phyloP scores from a whole-genome alignment of 2,329 filamentous ascomycete species.

The Penicillium sp. region DNA sequence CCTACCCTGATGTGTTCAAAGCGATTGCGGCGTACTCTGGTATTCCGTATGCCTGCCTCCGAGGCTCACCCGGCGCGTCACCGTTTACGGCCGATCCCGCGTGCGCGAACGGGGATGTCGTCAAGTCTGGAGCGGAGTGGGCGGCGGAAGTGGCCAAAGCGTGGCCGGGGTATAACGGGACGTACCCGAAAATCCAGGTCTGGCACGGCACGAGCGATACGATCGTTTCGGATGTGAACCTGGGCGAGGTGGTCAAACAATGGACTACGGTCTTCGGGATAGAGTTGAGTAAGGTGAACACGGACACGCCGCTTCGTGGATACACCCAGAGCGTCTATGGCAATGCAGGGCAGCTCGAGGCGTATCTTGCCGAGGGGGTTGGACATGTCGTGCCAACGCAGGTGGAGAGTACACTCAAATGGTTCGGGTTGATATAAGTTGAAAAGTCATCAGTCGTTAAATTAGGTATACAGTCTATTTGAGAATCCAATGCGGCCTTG shows the following conservation, averaged over 20 bases:
- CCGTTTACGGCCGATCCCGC: slow-evolving; percentile 14
- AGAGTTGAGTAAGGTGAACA: not conserved
- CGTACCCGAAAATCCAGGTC: slow-evolving; percentile 16
- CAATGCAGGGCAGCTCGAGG: slow-evolving; percentile 6
- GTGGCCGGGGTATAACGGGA: slow-evolving; percentile 13
- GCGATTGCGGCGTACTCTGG: slow-evolving; percentile 10
- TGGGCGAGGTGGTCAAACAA: slow-evolving; percentile 14
- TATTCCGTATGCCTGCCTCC: slow-evolving; percentile 14
- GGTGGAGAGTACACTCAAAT: slow-evolving; percentile 8
- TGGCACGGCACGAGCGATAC: slow-evolving; percentile 19
- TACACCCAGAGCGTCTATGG: slow-evolving; percentile 17
- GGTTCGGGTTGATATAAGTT: slow-evolving; percentile 14
- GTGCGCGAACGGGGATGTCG: slow-evolving; percentile 11
- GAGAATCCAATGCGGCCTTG: slow-evolving; percentile 10
- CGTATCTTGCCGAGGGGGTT: slow-evolving; percentile 16
- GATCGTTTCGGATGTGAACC: not conserved
- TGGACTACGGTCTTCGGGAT: slow-evolving; percentile 17
- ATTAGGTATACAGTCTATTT: not conserved
- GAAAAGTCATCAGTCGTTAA: not conserved
- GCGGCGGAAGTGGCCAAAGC: slow-evolving; percentile 4
- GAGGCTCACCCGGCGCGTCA: slow-evolving; percentile 1
- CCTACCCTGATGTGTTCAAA: slow-evolving; percentile 15
- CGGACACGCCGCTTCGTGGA: slow-evolving; percentile 2
- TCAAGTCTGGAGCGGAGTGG: slow-evolving; percentile 8
- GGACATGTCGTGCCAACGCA: slow-evolving; percentile 20